A percentile compares a stretch with the other conserved stretches of the same genome.
phyloP scores from a whole-genome alignment of 2,329 filamentous ascomycete species.

The Aspergillus arachidicola region DNA sequence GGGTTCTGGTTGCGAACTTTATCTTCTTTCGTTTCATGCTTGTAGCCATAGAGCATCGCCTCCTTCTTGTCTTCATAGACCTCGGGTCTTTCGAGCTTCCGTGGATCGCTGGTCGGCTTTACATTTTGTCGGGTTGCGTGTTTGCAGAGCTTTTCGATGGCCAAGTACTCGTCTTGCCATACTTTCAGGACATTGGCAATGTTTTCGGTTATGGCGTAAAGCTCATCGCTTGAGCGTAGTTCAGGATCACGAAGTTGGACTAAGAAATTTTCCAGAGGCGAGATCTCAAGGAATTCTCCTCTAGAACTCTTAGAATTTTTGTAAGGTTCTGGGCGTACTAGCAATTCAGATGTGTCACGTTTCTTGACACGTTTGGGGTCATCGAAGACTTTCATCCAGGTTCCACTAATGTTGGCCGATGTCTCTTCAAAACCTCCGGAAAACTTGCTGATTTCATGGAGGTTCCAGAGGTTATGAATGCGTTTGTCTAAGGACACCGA shows the following conservation, averaged over 20 bases:
- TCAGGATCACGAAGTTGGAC: conserved; percentile 40
- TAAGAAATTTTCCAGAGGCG: conserved; percentile 39
- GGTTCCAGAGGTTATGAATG: conserved; percentile 39
- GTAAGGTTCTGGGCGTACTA: conserved; percentile 38
- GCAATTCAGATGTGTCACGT: conserved; percentile 27
- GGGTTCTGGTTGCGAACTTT: conserved; percentile 58
- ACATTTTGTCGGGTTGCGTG: conserved; percentile 50
- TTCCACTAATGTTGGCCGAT: conserved; percentile 29
- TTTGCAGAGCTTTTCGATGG: conserved; percentile 54
- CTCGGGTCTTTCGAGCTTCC: conserved; percentile 53
- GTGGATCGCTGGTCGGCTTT: conserved; percentile 53
- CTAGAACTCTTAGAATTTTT: conserved; percentile 29
- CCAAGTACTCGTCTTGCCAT: conserved; percentile 63
- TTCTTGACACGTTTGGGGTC: conserved; percentile 34
- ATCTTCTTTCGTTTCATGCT: conserved; percentile 53
- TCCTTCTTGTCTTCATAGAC: conserved; percentile 64
- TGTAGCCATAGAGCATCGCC: conserved; percentile 62
- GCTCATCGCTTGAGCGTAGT: conserved; percentile 52
- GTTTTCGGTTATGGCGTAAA: conserved; percentile 59
- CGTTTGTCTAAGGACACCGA: conserved; percentile 32
- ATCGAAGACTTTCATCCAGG: conserved; percentile 38
- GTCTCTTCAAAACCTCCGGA: conserved; percentile 37
- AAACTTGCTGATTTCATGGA: conserved; percentile 39
- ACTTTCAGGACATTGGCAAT: conserved; percentile 54
- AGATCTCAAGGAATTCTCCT: conserved; percentile 43